These are phyloP conservation scores for Dipodascus albidus DNA, from an alignment of 805 yeast species.

Conservation along the genomic window DNA sequence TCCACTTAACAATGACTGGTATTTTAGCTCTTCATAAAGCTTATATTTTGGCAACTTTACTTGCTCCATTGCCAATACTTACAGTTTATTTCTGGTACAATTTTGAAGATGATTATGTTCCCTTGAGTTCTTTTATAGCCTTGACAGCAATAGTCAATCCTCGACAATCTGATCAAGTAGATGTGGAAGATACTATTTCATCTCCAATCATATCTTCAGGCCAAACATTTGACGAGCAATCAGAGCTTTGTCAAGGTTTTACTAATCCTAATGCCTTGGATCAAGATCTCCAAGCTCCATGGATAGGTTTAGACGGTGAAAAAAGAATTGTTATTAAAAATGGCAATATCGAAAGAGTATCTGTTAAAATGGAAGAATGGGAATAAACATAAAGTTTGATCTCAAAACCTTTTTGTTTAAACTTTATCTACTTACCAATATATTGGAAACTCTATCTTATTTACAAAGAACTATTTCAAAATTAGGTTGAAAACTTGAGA, in stretches of 20 bases:
- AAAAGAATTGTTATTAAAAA: constrained; percentile 38
- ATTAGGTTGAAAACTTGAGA: too few relatives aligned
- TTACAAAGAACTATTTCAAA: too few relatives aligned
- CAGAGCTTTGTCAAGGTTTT: constrained; percentile 62
- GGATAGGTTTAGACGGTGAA: constrained; percentile 55
- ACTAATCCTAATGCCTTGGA: constrained; percentile 59
- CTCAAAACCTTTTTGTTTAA: too few relatives aligned
- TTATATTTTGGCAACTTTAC: constrained; percentile 55
- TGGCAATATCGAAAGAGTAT: constrained; percentile 28
- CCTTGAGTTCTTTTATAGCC: constrained; percentile 77
- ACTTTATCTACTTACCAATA: too few relatives aligned
- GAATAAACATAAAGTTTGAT: too few relatives aligned
- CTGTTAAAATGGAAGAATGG: constrained; percentile 33
- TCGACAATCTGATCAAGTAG: not conserved
- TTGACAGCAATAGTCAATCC: constrained; percentile 53
- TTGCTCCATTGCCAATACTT: constrained; percentile 66
- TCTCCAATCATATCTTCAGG: constrained; percentile 3
- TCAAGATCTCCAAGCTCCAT: constrained; percentile 70
- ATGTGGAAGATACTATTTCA: constrained; percentile 2
- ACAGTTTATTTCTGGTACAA: constrained; percentile 62
- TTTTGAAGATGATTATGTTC: constrained; percentile 71
- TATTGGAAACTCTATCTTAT: too few relatives aligned
- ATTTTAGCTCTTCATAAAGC: constrained; percentile 75
- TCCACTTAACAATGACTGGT: constrained; percentile 91
- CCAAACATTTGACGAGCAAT: constrained; percentile 63